phyloP scores from a whole-genome alignment of 2,329 filamentous ascomycete species.

The Emydomyces testavorans region DNA sequence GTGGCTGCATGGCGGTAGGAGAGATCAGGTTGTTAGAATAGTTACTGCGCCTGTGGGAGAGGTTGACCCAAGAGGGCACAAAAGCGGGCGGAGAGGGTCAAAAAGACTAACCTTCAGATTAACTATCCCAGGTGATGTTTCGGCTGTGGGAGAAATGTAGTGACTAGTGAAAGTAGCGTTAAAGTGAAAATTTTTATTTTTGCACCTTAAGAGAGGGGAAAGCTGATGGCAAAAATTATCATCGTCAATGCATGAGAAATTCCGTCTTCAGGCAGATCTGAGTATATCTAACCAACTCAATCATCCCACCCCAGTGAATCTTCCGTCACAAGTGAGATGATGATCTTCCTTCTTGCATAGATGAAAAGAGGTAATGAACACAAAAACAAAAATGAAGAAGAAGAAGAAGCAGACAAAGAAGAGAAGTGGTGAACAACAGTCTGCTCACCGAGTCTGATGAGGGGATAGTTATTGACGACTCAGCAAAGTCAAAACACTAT shows the following conservation, averaged over 20 bases:
- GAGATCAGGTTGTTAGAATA: background rate
- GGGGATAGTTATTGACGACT: no score
- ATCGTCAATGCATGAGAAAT: background rate
- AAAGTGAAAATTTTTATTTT: slow-evolving; percentile 8
- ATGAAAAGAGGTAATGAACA: no score
- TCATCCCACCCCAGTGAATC: no score
- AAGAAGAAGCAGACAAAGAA: no score
- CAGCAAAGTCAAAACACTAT: no score
- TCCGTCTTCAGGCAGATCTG: background rate
- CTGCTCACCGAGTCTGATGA: no score
- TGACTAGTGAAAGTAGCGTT: slow-evolving; percentile 8
- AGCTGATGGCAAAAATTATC: slow-evolving; percentile 4
- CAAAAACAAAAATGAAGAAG: no score
- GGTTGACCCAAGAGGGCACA: background rate
- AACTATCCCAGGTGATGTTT: background rate
- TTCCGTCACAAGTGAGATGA: no score
- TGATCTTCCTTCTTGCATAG: no score
- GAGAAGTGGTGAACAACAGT: no score
- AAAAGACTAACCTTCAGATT: slow-evolving; percentile 5
- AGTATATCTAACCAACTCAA: no score
- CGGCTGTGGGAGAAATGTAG: slow-evolving; percentile 4
- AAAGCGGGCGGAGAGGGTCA: slow-evolving; percentile 6
- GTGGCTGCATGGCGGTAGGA: slow-evolving; percentile 11
- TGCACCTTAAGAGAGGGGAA: slow-evolving; percentile 4
- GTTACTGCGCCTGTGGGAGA: background rate